Evolutionary conservation across 1,284 basidiomycete species (phyloP), one percentile per base, ranked within the genome.

Genomic region (Marasmius sp.): DNA sequence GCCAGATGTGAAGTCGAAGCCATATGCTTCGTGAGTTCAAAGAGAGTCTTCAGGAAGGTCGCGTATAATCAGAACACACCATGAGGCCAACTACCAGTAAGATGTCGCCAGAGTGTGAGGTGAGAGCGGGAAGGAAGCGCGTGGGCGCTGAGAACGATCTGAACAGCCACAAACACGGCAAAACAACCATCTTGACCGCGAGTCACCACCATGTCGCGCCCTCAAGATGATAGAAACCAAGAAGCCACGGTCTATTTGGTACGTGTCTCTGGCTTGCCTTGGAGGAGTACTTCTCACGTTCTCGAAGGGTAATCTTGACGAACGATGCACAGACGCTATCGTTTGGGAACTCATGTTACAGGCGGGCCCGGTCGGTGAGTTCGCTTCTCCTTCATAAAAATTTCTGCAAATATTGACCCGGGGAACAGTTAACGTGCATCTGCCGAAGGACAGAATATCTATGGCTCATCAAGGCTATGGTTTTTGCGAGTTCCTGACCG

Each of bases 331-430:
- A 8, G 97, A 99, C 74, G 93, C 95, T 51, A 82, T 99, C 66
- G 82, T 99, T 65, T 99, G 97, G 97, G 97, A 99, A 79, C 81
- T 99, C 55, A 99, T 99, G 97, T 79, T 98, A 64, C 97, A 98
- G 79, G 96, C 96, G 11, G 97, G 97, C 6, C 97, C 97, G 65
- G 94, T 98, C 59, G 94, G 95, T 94, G 72, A 73, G 92, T 82
- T 39, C 38, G 58, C 16, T 57, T 64, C 60, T 36, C 27, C 43
- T 49, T 50, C 14, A 52, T 45, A 45, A 62, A 69, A 27, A 67
- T 57, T 34, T 47, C 34, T 33, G 60, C 57, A 52, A 27, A 52
- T 63, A 18, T 51, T 36, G 9, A 11, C 38, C 34, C 5, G 18
- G 14, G 3, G 14, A 59, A n/a, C 68, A 97, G 95, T 95, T 38